Evolutionary conservation across 768 basidiomycete species (phyloP).

Genomic region (Clitopilus hobsonii): DNA sequence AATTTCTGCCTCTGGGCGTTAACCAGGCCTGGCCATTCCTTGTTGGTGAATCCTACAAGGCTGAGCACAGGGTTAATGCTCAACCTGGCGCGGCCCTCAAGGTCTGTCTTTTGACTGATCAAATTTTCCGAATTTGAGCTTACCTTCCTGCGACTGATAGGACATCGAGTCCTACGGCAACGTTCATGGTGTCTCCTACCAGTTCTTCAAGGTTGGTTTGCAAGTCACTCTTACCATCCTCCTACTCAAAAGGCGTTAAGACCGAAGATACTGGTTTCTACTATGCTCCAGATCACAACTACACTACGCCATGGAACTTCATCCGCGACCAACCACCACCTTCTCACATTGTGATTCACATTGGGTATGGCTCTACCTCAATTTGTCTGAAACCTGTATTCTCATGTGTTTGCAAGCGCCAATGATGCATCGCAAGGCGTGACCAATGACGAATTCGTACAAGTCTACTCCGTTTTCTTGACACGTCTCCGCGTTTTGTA

Average conservation of each 20-base stretch:
- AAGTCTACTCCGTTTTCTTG: conserved; percentile 45
- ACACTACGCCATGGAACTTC: conserved; percentile 57
- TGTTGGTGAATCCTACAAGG: conserved; percentile 44
- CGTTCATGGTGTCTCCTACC: conserved; percentile 45
- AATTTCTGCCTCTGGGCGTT: conserved; percentile 48
- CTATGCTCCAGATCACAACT: conserved; percentile 53
- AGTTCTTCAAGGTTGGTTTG: conserved; percentile 39
- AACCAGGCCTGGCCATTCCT: conserved; percentile 56
- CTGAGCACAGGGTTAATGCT: conserved; percentile 46
- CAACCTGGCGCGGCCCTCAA: conserved; percentile 46
- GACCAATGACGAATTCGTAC: conserved; percentile 35
- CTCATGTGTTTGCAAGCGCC: conserved; percentile 26
- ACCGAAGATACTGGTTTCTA: conserved; percentile 55
- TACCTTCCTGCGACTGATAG: conserved; percentile 17
- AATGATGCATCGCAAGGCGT: conserved; percentile 53
- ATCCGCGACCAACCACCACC: conserved; percentile 37
- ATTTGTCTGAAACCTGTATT: background rate
- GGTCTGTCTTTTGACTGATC: background rate
- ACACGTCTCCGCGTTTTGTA: conserved; percentile 38
- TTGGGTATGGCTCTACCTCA: conserved; percentile 31
- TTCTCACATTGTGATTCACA: conserved; percentile 53
- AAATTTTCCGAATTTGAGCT: too few relatives aligned
- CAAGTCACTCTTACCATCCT: background rate
- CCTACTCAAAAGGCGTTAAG: conserved; percentile 17
- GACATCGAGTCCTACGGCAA: conserved; percentile 50